These are phyloP conservation scores for Pichia cabralensis DNA, from an alignment of 805 yeast species.

Conservation along the genomic window DNA sequence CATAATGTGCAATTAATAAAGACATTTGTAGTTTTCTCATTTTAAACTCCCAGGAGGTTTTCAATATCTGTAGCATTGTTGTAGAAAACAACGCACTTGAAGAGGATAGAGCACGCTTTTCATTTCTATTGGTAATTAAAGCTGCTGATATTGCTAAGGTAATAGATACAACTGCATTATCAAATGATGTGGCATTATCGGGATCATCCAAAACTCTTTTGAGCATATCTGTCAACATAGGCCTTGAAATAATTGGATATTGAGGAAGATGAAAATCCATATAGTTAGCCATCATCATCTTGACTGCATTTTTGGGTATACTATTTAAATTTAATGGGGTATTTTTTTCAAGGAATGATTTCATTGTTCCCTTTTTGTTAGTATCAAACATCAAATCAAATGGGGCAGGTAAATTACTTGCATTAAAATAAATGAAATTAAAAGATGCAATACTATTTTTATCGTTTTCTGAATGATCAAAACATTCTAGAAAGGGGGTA, in stretches of 20 bases:
- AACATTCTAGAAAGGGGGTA: slow-evolving; percentile 4
- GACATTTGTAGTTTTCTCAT: slow-evolving; percentile 7
- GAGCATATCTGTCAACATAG: not conserved
- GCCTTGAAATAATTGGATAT: slow-evolving; percentile 10
- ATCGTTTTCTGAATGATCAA: slow-evolving; percentile 5
- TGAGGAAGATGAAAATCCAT: slow-evolving; percentile 10
- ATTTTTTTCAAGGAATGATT: slow-evolving; percentile 7
- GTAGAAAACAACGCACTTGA: slow-evolving; percentile 11
- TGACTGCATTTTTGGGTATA: slow-evolving; percentile 7
- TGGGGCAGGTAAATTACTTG: slow-evolving; percentile 10
- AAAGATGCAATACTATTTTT: slow-evolving; percentile 1
- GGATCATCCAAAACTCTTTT: slow-evolving; percentile 3
- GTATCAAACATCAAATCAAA: slow-evolving; percentile 5
- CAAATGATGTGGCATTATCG: slow-evolving; percentile 1
- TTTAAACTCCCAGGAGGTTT: slow-evolving; percentile 5
- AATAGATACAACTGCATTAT: slow-evolving; percentile 8
- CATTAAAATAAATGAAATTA: slow-evolving; percentile 6
- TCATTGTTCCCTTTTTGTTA: slow-evolving; percentile 4
- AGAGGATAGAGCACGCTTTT: slow-evolving; percentile 10
- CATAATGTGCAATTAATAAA: slow-evolving; percentile 9
- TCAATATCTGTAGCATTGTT: slow-evolving; percentile 4
- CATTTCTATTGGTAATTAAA: slow-evolving; percentile 8
- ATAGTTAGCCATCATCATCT: slow-evolving; percentile 7
- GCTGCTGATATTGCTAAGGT: slow-evolving; percentile 12
- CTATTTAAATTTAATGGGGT: slow-evolving; percentile 9